phyloP scores from a whole-genome alignment of 2,329 filamentous ascomycete species.

The Cryoendolithus antarcticus region DNA sequence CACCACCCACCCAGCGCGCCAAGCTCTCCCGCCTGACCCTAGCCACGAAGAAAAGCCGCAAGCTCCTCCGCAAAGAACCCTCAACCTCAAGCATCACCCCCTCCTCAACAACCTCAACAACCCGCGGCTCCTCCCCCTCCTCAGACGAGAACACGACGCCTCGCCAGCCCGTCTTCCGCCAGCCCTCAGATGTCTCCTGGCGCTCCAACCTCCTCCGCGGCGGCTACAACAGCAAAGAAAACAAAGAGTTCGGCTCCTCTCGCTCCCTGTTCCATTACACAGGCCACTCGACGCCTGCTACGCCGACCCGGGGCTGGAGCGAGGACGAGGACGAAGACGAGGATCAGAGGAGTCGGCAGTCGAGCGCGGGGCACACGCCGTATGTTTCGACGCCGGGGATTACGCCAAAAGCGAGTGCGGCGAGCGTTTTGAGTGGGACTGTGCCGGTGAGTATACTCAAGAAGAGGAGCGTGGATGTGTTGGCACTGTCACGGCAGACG shows the following conservation, averaged over 20 bases:
- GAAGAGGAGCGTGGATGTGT: background rate
- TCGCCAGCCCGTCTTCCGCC: background rate
- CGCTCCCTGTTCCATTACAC: slow-evolving; percentile 3
- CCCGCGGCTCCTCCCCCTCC: too few species aligned
- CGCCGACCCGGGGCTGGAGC: background rate
- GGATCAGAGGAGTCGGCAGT: background rate
- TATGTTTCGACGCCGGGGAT: slow-evolving; percentile 1
- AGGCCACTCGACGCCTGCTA: background rate
- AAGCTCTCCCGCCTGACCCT: too few species aligned
- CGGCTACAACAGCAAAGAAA: slow-evolving; percentile 1
- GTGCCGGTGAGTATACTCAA: background rate
- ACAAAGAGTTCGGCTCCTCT: slow-evolving; percentile 3
- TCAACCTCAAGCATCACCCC: too few species aligned
- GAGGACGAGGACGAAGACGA: slow-evolving; percentile 1
- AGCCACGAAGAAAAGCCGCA: too few species aligned
- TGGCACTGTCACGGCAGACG: background rate
- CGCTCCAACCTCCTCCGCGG: too few species aligned
- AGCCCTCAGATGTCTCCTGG: background rate
- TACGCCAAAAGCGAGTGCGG: background rate
- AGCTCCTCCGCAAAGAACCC: too few species aligned
- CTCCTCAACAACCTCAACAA: too few species aligned
- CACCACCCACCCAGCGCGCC: too few species aligned
- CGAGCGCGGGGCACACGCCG: slow-evolving; percentile 3
- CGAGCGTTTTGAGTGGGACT: slow-evolving; percentile 1
- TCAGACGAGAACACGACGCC: background rate